Evolutionary conservation across 2,329 filamentous ascomycete species (phyloP).

Genomic region (Fusarium miscanthi): DNA sequence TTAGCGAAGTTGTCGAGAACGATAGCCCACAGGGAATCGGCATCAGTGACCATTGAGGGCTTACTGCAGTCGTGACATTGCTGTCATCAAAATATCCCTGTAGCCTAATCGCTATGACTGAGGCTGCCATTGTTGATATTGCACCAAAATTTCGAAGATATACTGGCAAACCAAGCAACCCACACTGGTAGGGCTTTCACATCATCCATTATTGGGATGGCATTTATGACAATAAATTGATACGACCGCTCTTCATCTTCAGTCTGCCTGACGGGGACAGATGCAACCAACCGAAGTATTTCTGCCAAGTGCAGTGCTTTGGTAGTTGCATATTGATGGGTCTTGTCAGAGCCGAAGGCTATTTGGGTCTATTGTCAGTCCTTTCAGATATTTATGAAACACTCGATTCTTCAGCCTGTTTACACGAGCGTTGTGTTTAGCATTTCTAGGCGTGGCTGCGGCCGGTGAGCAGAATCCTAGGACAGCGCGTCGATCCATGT

Average conservation of each 20-base stretch:
- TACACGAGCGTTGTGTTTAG: constrained; percentile 2
- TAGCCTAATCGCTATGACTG: neutral
- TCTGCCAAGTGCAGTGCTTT: constrained; percentile 14
- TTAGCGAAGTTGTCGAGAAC: constrained; percentile 21
- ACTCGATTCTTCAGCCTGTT: constrained; percentile 1
- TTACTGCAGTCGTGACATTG: constrained; percentile 23
- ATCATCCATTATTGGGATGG: neutral
- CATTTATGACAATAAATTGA: constrained; percentile 2
- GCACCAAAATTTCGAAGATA: neutral
- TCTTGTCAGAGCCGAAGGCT: constrained; percentile 26
- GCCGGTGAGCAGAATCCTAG: constrained; percentile 43
- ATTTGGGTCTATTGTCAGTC: neutral
- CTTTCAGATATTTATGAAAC: neutral
- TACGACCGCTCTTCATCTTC: constrained; percentile 5
- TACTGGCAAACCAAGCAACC: neutral
- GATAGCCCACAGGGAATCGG: constrained; percentile 20
- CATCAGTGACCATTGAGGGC: constrained; percentile 5
- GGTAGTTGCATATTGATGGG: constrained; percentile 17
- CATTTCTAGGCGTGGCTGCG: constrained; percentile 39
- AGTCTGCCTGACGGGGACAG: constrained; percentile 14
- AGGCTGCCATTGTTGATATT: neutral
- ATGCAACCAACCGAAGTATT: constrained; percentile 17
- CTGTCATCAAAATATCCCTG: constrained; percentile 28
- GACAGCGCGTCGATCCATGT: constrained; percentile 41
- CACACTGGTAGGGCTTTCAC: neutral